A percentile compares a stretch with the other conserved stretches of the same genome.
phyloP scores from a whole-genome alignment of 441 rosid species.

The Pelargonium myrrhifolium region DNA sequence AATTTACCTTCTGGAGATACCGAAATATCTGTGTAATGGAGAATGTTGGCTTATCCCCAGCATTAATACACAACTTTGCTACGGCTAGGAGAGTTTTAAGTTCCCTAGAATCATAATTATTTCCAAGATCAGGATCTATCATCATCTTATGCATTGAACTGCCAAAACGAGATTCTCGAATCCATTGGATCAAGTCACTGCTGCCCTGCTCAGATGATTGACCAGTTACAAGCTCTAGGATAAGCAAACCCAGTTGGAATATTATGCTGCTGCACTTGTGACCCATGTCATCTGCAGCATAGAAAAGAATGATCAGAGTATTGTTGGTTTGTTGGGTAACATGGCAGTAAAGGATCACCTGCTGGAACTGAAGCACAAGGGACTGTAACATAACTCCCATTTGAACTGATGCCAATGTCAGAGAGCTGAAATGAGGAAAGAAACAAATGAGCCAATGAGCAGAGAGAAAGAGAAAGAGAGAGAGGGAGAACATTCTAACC shows the following conservation, averaged over 20 bases:
- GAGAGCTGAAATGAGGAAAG: slow-evolving; percentile 42
- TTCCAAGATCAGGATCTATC: slow-evolving; percentile 86
- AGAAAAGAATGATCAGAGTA: neutral
- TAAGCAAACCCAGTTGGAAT: slow-evolving; percentile 76
- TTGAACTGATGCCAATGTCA: slow-evolving; percentile 44
- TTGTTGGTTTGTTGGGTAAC: neutral
- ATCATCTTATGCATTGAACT: slow-evolving; percentile 55
- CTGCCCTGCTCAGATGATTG: slow-evolving; percentile 70
- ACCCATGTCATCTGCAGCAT: slow-evolving; percentile 32
- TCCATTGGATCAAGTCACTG: slow-evolving; percentile 65
- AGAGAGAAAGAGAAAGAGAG: neutral
- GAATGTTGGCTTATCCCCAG: slow-evolving; percentile 47
- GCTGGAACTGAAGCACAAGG: slow-evolving; percentile 42
- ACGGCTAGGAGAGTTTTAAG: slow-evolving; percentile 61
- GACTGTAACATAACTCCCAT: slow-evolving; percentile 23
- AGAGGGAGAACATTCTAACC: slow-evolving; percentile 27
- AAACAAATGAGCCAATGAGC: neutral
- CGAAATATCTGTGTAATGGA: slow-evolving; percentile 52
- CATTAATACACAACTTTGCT: slow-evolving; percentile 63
- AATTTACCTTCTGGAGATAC: slow-evolving; percentile 54
- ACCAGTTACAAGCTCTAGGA: slow-evolving; percentile 81
- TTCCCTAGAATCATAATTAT: slow-evolving; percentile 49
- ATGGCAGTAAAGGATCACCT: slow-evolving; percentile 33
- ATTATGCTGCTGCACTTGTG: slow-evolving; percentile 44
- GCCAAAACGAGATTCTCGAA: slow-evolving; percentile 50